Conservation (phyloP, 768 basidiomycete species). For the Boletus fagicola region DNA sequence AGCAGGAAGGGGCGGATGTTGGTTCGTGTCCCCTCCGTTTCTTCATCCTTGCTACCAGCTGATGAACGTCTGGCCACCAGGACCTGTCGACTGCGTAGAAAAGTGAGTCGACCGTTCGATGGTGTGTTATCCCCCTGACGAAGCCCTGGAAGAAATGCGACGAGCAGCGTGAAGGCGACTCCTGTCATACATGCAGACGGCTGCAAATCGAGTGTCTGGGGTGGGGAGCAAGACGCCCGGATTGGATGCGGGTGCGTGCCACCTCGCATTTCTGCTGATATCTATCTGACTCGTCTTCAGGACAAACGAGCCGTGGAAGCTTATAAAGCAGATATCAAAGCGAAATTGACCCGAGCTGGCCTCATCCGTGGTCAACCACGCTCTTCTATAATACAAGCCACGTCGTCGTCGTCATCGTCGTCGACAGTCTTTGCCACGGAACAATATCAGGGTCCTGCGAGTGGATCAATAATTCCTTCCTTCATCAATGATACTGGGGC, state of each 20-base stretch:
- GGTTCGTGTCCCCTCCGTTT: constrained; percentile 46
- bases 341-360: constrained; percentile 71
- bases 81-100: constrained; percentile 82
- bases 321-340: constrained; percentile 83
- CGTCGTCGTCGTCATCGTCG: constrained; percentile 30
- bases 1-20: constrained; percentile 74
- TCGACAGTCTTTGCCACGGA: constrained; percentile 36
- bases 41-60: constrained; percentile 3
- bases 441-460: constrained; percentile 26
- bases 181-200: constrained; percentile 78
- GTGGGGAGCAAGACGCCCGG: constrained; percentile 82
- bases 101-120: constrained; percentile 43
- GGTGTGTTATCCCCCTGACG: neutral
- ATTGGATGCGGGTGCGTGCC: constrained; percentile 77
- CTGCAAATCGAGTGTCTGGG: constrained; percentile 80
- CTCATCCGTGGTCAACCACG: constrained; percentile 83
- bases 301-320: constrained; percentile 79
- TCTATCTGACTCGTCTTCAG: constrained; percentile 39
- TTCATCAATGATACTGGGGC: constrained; percentile 24
- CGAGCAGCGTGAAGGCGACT: constrained; percentile 76
- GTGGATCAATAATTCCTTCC: constrained; percentile 20
- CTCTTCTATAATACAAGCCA: constrained; percentile 46
- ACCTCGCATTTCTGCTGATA: constrained; percentile 1
- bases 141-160: constrained; percentile 71
- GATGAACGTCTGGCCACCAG: constrained; percentile 35